phyloP scores from a whole-genome alignment of 441 rosid genomes.

The Rhodomyrtus psidioides region DNA sequence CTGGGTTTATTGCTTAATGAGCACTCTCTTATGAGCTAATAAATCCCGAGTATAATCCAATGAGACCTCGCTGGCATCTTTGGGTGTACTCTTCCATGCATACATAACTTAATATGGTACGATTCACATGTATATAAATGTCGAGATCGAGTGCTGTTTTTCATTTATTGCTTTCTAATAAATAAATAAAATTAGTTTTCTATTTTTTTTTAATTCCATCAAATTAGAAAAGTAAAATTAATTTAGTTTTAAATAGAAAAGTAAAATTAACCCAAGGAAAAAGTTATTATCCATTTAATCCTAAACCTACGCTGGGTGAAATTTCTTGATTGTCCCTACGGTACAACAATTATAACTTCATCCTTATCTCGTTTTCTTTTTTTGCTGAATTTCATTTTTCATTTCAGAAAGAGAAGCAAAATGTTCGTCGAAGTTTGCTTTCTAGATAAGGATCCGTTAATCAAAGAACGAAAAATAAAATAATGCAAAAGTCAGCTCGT shows the following conservation, averaged over 20 bases:
- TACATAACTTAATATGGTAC: background rate
- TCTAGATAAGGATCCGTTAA: background rate
- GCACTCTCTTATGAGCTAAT: background rate
- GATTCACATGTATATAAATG: background rate
- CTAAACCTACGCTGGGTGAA: background rate
- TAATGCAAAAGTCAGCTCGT: background rate
- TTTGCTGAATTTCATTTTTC: background rate
- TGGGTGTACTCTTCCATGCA: background rate
- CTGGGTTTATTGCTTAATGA: background rate
- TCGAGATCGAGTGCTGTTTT: background rate
- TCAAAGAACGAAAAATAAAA: background rate
- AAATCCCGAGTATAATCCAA: background rate
- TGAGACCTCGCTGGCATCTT: background rate
- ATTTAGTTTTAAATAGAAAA: background rate
- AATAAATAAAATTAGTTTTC: background rate
- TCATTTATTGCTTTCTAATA: background rate
- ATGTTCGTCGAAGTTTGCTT: background rate
- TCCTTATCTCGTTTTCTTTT: background rate
- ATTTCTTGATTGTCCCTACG: background rate
- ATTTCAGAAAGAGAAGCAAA: background rate
- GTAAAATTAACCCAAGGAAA: background rate
- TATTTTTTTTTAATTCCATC: background rate
- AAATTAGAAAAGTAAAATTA: background rate
- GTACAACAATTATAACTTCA: background rate
- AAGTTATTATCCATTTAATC: background rate